phyloP scores from a whole-genome alignment of 2,329 filamentous ascomycete species.

The Coleophoma cylindrospora region DNA sequence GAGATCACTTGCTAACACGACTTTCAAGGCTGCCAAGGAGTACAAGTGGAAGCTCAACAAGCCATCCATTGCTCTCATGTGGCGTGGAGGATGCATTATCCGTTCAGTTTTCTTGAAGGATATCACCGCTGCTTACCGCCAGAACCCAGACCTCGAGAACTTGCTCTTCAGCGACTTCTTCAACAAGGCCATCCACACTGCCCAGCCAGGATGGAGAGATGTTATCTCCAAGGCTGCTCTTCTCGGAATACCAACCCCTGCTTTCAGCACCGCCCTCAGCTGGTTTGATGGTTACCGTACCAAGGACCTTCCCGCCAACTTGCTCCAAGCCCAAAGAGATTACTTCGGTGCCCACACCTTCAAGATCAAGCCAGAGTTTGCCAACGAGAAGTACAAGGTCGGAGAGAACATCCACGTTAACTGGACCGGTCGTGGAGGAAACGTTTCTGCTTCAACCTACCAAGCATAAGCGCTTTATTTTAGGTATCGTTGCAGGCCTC shows the following conservation, averaged over 20 bases:
- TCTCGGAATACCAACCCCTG: conserved; percentile 92
- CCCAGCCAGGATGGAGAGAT: conserved; percentile 88
- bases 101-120: conserved; percentile 99
- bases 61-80: conserved; percentile 99
- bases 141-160: conserved; percentile 93
- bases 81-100: conserved; percentile 99
- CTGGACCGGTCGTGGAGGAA: conserved; percentile 98
- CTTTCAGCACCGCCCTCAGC: conserved; percentile 93
- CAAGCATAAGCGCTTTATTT: conserved; percentile 61
- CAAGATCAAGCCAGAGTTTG: conserved; percentile 76
- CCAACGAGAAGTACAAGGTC: conserved; percentile 73
- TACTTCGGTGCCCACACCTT: conserved; percentile 98
- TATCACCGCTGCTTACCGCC: conserved; percentile 95
- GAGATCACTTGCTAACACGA: conserved; percentile 7
- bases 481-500: background rate
- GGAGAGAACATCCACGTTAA: conserved; percentile 96
- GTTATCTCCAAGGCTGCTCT: conserved; percentile 88
- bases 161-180: conserved; percentile 99
- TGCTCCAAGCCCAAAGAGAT: conserved; percentile 97
- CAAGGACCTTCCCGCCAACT: conserved; percentile 94
- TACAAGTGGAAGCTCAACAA: conserved; percentile 99
- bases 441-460: conserved; percentile 96
- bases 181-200: conserved; percentile 97
- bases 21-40: conserved; percentile 77
- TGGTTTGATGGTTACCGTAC: conserved; percentile 99